Evolutionary conservation across 2,329 filamentous ascomycete genomes (phyloP).

Genomic region (Alternaria sp.): DNA sequence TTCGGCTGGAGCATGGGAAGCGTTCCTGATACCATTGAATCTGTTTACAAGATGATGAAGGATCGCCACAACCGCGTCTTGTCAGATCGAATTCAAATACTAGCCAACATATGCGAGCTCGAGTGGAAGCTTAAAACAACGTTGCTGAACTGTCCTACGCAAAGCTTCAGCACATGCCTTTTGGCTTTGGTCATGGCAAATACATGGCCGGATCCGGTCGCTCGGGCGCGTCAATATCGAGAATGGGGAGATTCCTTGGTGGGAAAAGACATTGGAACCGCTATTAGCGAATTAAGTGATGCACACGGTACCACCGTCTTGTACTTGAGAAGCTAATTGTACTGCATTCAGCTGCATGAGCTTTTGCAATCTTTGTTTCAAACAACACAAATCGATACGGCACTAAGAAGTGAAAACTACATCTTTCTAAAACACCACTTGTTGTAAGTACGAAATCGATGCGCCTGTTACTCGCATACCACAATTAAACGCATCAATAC

Average conservation of each 20-base stretch:
- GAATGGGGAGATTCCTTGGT: neutral
- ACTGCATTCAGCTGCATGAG: too few species aligned
- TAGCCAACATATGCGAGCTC: neutral
- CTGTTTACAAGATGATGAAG: too few species aligned
- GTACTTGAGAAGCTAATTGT: too few species aligned
- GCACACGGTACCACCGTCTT: neutral
- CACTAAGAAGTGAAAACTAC: too few species aligned
- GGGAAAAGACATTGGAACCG: neutral
- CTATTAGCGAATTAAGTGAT: neutral
- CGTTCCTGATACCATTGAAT: too few species aligned
- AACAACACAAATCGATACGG: too few species aligned
- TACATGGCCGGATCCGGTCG: neutral
- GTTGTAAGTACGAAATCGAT: neutral
- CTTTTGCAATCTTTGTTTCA: too few species aligned
- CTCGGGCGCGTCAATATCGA: neutral
- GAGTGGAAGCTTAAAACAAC: neutral
- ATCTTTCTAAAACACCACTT: neutral
- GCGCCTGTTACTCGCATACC: neutral
- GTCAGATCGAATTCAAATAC: neutral
- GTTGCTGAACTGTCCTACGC: neutral
- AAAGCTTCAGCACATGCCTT: neutral
- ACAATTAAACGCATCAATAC: neutral
- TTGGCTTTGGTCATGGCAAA: neutral
- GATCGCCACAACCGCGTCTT: neutral
- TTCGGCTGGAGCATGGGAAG: too few species aligned